Percentiles rank a stretch among this genome's conserved stretches.
phyloP scores from a whole-genome alignment of 2,329 filamentous ascomycete genomes.

The Paecilomyces formosus region DNA sequence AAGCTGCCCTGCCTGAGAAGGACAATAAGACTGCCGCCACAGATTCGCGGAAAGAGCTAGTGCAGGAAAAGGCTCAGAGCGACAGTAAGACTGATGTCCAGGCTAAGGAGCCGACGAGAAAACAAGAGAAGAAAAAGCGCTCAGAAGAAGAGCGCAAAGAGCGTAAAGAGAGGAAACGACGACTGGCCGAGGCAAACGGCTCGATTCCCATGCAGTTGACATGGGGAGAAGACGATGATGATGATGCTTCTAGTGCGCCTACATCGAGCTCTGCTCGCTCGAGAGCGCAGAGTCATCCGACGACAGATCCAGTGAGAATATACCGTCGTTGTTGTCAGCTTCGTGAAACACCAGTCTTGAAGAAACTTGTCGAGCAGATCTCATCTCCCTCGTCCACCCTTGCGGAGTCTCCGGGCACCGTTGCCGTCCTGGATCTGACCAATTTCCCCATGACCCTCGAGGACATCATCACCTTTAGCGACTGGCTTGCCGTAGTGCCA shows the following conservation, averaged over 20 bases:
- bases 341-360: conserved; percentile 83
- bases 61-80: conserved; percentile 14
- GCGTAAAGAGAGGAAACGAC: conserved; percentile 79
- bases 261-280: conserved; percentile 30
- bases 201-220: conserved; percentile 76
- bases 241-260: conserved; percentile 38
- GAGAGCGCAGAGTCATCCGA: conserved; percentile 61
- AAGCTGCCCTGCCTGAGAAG: conserved; percentile 47
- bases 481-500: conserved; percentile 90
- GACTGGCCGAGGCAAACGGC: conserved; percentile 80
- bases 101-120: conserved; percentile 51
- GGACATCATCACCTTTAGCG: conserved; percentile 80
- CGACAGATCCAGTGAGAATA: conserved; percentile 84
- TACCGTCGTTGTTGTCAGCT: conserved; percentile 93
- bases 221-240: conserved; percentile 55
- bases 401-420: conserved; percentile 60
- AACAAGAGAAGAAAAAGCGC: conserved; percentile 93
- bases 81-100: conserved; percentile 20
- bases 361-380: conserved; percentile 85
- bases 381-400: conserved; percentile 60
- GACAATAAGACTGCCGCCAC: conserved; percentile 41
- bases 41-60: conserved; percentile 15
- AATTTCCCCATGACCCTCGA: conserved; percentile 75
- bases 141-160: conserved; percentile 90
- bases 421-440: conserved; percentile 74